Evolutionary conservation across 139 green algal species (phyloP).

Genomic region (Ettlia oleoabundans): DNA sequence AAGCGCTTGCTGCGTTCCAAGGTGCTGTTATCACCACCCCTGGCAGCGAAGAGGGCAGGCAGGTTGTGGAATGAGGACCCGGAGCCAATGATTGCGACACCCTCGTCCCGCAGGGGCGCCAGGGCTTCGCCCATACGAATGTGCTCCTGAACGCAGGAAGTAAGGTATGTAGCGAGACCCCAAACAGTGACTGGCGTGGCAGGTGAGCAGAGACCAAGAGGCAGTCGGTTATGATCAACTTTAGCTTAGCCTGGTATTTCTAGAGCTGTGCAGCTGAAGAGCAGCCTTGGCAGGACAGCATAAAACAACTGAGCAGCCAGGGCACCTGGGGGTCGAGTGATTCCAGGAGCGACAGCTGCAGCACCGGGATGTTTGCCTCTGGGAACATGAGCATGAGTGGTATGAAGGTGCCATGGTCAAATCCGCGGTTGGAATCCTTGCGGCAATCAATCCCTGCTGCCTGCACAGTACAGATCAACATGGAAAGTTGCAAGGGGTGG

Average conservation of each 20-base stretch:
- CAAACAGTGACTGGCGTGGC: too few relatives aligned
- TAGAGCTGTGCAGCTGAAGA: too few relatives aligned
- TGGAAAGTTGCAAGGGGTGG: background rate
- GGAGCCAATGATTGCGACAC: constrained; percentile 74
- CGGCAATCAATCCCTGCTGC: constrained; percentile 48
- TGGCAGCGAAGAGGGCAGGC: constrained; percentile 19
- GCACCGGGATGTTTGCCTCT: constrained; percentile 66
- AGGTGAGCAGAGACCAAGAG: too few relatives aligned
- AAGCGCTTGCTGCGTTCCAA: constrained; percentile 41
- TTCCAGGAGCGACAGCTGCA: constrained; percentile 66
- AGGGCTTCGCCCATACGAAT: constrained; percentile 72
- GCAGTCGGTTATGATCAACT: too few relatives aligned
- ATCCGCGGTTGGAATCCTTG: constrained; percentile 56
- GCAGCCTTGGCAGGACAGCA: too few relatives aligned
- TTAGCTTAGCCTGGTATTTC: too few relatives aligned
- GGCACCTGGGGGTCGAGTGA: constrained; percentile 51
- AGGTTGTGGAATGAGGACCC: constrained; percentile 77
- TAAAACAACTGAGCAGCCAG: too few relatives aligned
- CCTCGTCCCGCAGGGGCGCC: constrained; percentile 72
- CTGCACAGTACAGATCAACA: background rate
- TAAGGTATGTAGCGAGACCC: background rate
- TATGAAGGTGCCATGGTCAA: constrained; percentile 84
- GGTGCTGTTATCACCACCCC: background rate
- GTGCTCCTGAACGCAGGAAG: constrained; percentile 43
- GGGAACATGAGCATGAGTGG: constrained; percentile 77